Evolutionary conservation across 768 basidiomycete species (phyloP), one percentile per base, ranked within the genome.

Genomic region (Naematelia aurantialba): DNA sequence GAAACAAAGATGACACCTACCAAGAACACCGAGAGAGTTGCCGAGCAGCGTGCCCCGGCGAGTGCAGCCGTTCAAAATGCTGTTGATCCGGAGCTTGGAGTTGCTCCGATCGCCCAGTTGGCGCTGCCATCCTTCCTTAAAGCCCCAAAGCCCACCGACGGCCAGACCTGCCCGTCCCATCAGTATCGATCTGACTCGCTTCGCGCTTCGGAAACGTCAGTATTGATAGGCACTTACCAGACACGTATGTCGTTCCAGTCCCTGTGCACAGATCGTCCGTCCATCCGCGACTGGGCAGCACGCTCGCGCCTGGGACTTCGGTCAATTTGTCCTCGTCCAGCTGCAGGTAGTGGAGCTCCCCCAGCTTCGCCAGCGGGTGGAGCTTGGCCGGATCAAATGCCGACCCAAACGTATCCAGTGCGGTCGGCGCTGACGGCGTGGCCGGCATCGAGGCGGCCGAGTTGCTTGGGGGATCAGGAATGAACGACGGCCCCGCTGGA

Each of bases 241-340:
- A 84, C 58, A 99, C 86, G 85, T 99, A 99, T 81, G 92, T 96
- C 67, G 93, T 93, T 64, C 96, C 96, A 71, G 93, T 97, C 74
- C 96, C 96, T 80, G 98, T 97, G 84, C 92, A 97, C 60, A 99
- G 80, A 81, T 99, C 96, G 81, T 99, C 96, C 80, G 91, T 89
- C 93, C 91, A 98, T 63, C 96, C 92, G 81, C 96, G 82, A 76
- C 87, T 89, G 68, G 93, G 92, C 65, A 99, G 84, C 59, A 93
- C 92, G 60, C 89, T 91, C 69, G 82, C 85, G 52, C 96, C 96
- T 74, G 91, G 91, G 61, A 96, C 81, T 55, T 90, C 85, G 78
- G 79, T 91, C 69, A 87, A 86, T 82, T 98, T 94, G 80, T 94
- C 94, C 78, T 99, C 96, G 64, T 98, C 94, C 59, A 99, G 83